These are phyloP conservation scores for Cylindrodendrum hubeiense DNA, from an alignment of 2,329 filamentous ascomycete species.

Conservation along the genomic window DNA sequence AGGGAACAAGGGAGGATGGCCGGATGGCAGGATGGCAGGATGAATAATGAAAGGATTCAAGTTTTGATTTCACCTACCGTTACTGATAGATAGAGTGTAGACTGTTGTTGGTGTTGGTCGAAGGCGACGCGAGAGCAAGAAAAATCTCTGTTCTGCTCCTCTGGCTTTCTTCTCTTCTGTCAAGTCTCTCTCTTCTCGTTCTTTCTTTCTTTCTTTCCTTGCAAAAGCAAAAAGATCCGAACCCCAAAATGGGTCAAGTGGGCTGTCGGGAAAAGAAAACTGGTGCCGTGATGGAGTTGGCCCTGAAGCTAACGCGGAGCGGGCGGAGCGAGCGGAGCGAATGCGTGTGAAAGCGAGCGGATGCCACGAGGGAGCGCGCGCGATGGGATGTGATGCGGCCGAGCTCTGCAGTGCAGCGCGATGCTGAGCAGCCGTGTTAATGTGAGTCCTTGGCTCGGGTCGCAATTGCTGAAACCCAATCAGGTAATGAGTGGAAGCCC, in stretches of 20 bases:
- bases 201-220: too few relatives aligned
- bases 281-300: conserved; percentile 20
- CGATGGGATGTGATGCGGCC: conserved; percentile 27
- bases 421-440: conserved; percentile 9
- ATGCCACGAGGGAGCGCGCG: conserved; percentile 31
- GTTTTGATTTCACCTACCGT: conserved; percentile 20
- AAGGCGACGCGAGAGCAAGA: background rate
- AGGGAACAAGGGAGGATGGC: conserved; percentile 24
- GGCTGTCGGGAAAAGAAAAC: conserved; percentile 32
- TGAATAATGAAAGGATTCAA: conserved; percentile 7
- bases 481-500: conserved; percentile 14
- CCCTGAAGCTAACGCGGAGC: conserved; percentile 39
- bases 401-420: conserved; percentile 7
- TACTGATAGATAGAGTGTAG: conserved; percentile 20
- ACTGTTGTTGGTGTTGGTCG: background rate
- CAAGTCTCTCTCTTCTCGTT: conserved; percentile 15
- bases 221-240: conserved; percentile 29
- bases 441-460: conserved; percentile 7
- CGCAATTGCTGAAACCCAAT: conserved; percentile 14
- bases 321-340: conserved; percentile 30
- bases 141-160: conserved; percentile 12
- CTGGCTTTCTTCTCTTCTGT: conserved; percentile 10
- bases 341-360: conserved; percentile 32
- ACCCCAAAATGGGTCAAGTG: conserved; percentile 35
- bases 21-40: conserved; percentile 33